Conservation (phyloP, 2,329 filamentous ascomycete species). For the Pseudogymnoascus sp. region DNA sequence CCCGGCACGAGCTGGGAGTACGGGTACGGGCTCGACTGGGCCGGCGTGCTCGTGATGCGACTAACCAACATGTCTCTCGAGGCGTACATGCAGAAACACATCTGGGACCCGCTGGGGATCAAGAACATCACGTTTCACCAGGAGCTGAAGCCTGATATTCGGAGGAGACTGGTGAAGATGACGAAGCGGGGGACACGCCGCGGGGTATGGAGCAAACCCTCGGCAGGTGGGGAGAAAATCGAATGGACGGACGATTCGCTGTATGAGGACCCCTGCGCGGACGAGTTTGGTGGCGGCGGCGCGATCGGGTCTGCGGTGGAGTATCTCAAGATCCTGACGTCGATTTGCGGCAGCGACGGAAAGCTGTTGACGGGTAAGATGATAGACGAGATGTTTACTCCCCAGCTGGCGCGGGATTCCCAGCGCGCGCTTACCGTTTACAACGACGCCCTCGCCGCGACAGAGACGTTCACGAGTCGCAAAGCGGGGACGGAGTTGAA, state of each 20-base stretch:
- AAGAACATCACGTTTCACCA: conserved; percentile 18
- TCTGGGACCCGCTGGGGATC: conserved; percentile 22
- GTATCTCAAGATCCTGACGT: conserved; percentile 39
- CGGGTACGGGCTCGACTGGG: conserved; percentile 46
- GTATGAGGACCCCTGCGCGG: conserved; percentile 13
- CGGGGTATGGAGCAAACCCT: neutral
- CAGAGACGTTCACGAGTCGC: conserved; percentile 22
- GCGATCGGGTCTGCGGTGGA: conserved; percentile 31
- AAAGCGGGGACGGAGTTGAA: conserved; percentile 31
- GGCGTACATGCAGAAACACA: conserved; percentile 18
- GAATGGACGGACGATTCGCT: conserved; percentile 8
- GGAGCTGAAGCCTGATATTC: conserved; percentile 20
- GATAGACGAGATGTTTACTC: conserved; percentile 39
- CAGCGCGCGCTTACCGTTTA: conserved; percentile 21
- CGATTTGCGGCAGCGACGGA: conserved; percentile 42
- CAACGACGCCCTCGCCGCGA: conserved; percentile 19
- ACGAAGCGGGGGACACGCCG: conserved; percentile 5
- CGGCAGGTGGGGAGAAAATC: conserved; percentile 8
- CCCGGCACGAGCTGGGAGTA: conserved; percentile 58
- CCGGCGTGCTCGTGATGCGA: conserved; percentile 43
- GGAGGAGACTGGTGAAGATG: conserved; percentile 17
- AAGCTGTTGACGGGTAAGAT: conserved; percentile 38
- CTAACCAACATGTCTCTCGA: conserved; percentile 16
- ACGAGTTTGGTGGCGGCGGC: conserved; percentile 32
- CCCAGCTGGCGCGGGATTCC: conserved; percentile 34